phyloP scores from a whole-genome alignment of 192 early-diverging fungal species.

The Rhizophlyctis rosea region DNA sequence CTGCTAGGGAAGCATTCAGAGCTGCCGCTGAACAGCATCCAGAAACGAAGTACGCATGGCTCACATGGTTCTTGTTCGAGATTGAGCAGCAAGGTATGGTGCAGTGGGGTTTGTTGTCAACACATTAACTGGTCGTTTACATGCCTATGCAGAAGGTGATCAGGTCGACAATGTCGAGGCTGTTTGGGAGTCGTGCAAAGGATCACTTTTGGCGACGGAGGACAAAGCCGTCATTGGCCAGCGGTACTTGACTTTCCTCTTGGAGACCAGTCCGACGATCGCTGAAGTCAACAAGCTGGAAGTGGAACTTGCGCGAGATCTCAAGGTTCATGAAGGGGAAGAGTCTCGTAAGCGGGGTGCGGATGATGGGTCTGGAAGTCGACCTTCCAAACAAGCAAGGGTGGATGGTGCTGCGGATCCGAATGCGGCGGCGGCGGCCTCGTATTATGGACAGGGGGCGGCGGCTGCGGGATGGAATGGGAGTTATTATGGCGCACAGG shows the following conservation, averaged over 20 bases:
- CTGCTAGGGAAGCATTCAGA: constrained; percentile 47
- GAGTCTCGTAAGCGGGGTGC: constrained; percentile 12
- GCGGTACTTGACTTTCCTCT: constrained; percentile 54
- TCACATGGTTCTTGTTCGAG: constrained; percentile 63
- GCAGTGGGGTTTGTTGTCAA: constrained; percentile 4
- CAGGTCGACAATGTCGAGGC: constrained; percentile 39
- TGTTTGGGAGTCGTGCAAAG: constrained; percentile 51
- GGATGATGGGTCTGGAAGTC: constrained; percentile 5
- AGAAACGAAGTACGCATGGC: constrained; percentile 54
- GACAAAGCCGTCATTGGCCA: constrained; percentile 54
- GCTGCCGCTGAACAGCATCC: constrained; percentile 39
- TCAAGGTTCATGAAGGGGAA: constrained; percentile 1
- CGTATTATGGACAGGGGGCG: neutral
- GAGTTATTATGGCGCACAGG: constrained; percentile 3
- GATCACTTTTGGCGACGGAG: constrained; percentile 40
- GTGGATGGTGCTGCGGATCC: neutral
- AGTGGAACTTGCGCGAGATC: constrained; percentile 23
- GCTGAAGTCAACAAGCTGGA: constrained; percentile 47
- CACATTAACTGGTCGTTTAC: neutral
- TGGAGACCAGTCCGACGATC: constrained; percentile 48
- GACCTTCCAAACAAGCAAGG: constrained; percentile 15
- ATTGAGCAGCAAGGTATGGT: constrained; percentile 49
- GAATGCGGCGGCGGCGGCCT: neutral
- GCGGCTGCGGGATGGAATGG: constrained; percentile 1
- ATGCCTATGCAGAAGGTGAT: neutral